These are phyloP conservation scores for Phylloboletellus chloephorus DNA, from an alignment of 1,284 basidiomycete species.

Conservation along the genomic window DNA sequence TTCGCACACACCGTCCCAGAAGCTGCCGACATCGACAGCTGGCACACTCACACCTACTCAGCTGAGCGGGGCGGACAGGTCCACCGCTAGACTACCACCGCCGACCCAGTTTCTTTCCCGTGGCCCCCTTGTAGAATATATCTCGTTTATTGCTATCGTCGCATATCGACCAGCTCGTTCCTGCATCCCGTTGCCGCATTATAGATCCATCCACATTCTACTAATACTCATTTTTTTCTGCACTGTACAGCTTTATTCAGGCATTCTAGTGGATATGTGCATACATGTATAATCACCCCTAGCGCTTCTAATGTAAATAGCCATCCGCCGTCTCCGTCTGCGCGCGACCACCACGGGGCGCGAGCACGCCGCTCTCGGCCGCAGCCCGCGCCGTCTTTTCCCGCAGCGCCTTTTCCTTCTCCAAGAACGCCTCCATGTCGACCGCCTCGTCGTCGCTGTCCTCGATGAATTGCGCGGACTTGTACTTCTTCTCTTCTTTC, in stretches of 20 bases:
- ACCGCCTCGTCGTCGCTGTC: constrained; percentile 82
- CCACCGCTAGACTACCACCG: constrained; percentile 37
- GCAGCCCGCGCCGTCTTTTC: constrained; percentile 47
- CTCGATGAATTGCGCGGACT: constrained; percentile 85
- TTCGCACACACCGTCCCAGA: constrained; percentile 41
- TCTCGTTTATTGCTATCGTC: constrained; percentile 32
- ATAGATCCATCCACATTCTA: constrained; percentile 31
- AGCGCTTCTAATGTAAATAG: constrained; percentile 31
- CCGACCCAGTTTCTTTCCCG: background rate
- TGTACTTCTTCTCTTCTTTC: constrained; percentile 73
- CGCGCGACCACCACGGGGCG: too few species aligned
- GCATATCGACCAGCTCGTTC: constrained; percentile 18
- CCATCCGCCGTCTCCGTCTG: too few species aligned
- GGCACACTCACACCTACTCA: constrained; percentile 50
- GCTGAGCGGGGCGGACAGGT: constrained; percentile 52
- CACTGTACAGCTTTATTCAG: constrained; percentile 32
- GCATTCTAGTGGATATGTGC: constrained; percentile 36
- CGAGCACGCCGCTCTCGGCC: constrained; percentile 39
- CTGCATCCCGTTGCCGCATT: constrained; percentile 17
- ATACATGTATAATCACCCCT: constrained; percentile 35
- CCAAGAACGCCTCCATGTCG: constrained; percentile 75
- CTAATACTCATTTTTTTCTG: constrained; percentile 33
- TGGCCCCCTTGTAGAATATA: constrained; percentile 29
- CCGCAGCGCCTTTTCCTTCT: constrained; percentile 57
- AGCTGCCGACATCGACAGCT: constrained; percentile 44